Evolutionary conservation across 345 rosid genomes (phyloP).

Genomic region (Hibiscus mutabilis): DNA sequence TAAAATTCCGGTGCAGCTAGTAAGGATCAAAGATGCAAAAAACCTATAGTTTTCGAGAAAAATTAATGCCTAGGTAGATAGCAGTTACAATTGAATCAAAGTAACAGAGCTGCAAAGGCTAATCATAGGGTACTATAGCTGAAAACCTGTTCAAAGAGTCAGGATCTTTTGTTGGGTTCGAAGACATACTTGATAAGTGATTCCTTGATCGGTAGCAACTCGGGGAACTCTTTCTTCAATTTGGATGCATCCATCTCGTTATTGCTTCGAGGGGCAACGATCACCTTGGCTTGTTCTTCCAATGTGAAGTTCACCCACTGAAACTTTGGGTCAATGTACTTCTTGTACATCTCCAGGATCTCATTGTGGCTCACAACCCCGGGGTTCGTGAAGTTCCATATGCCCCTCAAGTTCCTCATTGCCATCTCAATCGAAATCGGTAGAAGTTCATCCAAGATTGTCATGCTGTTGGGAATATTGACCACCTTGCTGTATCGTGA

Average conservation of each 20-base stretch:
- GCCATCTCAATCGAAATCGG: constrained; percentile 91
- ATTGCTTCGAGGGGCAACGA: constrained; percentile 84
- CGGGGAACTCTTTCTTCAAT: constrained; percentile 83
- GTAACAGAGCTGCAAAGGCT: background rate
- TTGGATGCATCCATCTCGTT: constrained; percentile 82
- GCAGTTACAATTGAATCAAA: constrained; percentile 2
- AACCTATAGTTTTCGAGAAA: background rate
- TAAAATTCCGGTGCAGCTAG: background rate
- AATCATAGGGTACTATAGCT: background rate
- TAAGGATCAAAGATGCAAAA: background rate
- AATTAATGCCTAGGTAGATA: background rate
- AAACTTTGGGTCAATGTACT: constrained; percentile 55
- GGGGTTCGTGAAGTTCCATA: constrained; percentile 94
- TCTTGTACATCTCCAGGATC: constrained; percentile 92
- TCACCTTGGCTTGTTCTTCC: constrained; percentile 92
- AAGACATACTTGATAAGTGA: constrained; percentile 70
- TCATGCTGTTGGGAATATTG: constrained; percentile 91
- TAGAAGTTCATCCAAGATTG: constrained; percentile 73
- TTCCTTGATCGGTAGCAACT: constrained; percentile 70
- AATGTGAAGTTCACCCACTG: constrained; percentile 65
- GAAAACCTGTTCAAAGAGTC: constrained; percentile 7
- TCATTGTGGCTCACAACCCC: constrained; percentile 87
- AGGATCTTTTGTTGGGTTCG: constrained; percentile 62
- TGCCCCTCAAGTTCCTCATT: constrained; percentile 68
- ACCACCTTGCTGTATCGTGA: constrained; percentile 87